Percentiles rank a stretch among this genome's conserved stretches.
These are phyloP conservation scores for Vanilla planifolia DNA, from an alignment of 106 monocot genomes.

Conservation along the genomic window DNA sequence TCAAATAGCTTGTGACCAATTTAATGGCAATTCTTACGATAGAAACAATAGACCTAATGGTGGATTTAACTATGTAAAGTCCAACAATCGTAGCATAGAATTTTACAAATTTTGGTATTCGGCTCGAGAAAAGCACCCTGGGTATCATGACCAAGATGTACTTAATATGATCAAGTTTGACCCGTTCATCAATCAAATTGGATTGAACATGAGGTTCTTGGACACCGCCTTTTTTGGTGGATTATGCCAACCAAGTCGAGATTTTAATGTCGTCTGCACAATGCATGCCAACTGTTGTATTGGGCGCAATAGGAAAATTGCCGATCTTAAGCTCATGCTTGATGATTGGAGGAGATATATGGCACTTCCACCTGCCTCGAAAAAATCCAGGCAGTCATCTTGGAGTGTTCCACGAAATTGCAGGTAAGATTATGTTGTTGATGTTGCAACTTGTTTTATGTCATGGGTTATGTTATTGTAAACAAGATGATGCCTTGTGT, in stretches of 20 bases:
- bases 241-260: conserved; percentile 21
- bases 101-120: conserved; percentile 24
- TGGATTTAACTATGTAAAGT: conserved; percentile 29
- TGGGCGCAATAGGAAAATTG: conserved; percentile 16
- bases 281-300: conserved; percentile 30
- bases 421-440: too few species aligned
- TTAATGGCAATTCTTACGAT: conserved; percentile 11
- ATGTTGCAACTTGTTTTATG: too few species aligned
- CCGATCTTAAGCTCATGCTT: conserved; percentile 18
- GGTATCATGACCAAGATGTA: conserved; percentile 22
- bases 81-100: conserved; percentile 21
- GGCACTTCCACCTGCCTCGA: conserved; percentile 11
- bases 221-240: conserved; percentile 23
- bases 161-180: conserved; percentile 25
- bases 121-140: conserved; percentile 12
- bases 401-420: conserved; percentile 29
- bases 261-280: conserved; percentile 22
- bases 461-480: too few species aligned
- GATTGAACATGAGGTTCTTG: conserved; percentile 19
- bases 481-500: too few species aligned
- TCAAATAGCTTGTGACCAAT: conserved; percentile 28
- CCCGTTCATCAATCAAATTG: conserved; percentile 12
- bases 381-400: neutral
- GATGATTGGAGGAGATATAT: conserved; percentile 18
- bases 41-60: conserved; percentile 20